Evolutionary conservation across 2,329 filamentous ascomycete species (phyloP).

Genomic region (Ophiostoma novo-ulmi): DNA sequence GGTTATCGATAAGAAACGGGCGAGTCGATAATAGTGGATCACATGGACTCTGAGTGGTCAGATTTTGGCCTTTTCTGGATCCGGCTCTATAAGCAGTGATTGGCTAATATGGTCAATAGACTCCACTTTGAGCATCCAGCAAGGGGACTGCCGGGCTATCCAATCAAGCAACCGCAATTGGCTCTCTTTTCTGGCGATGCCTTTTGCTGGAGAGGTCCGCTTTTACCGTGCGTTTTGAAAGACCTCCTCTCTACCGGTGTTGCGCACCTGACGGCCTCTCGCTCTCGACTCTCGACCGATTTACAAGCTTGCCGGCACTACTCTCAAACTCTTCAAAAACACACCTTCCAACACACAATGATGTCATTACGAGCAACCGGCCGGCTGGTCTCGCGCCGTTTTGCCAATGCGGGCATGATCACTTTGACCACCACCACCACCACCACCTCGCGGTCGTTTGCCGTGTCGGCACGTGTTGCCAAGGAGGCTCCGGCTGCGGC

Average conservation of each 20-base stretch:
- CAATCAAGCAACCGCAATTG: conserved; percentile 16
- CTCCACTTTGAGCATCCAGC: background rate
- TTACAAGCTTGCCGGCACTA: background rate
- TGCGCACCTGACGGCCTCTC: background rate
- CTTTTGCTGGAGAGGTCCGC: conserved; percentile 12
- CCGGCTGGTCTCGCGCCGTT: conserved; percentile 41
- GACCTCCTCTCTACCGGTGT: conserved; percentile 12
- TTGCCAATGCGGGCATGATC: background rate
- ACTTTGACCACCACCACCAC: conserved; percentile 29
- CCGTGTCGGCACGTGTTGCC: conserved; percentile 44
- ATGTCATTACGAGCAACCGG: conserved; percentile 40
- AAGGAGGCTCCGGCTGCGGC: conserved; percentile 40
- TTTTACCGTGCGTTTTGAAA: conserved; percentile 15
- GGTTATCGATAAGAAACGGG: conserved; percentile 19
- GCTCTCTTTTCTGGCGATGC: conserved; percentile 11
- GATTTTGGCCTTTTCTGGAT: background rate
- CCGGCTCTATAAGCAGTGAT: background rate
- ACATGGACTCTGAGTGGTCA: background rate
- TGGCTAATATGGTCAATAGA: background rate
- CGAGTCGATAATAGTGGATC: background rate
- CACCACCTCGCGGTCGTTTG: conserved; percentile 40
- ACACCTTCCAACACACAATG: conserved; percentile 33
- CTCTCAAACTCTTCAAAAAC: background rate
- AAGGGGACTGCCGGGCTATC: conserved; percentile 12
- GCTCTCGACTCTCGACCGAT: background rate